Conservation (phyloP, 371 early-diverging fungal species). For the Coemansia sp. region DNA sequence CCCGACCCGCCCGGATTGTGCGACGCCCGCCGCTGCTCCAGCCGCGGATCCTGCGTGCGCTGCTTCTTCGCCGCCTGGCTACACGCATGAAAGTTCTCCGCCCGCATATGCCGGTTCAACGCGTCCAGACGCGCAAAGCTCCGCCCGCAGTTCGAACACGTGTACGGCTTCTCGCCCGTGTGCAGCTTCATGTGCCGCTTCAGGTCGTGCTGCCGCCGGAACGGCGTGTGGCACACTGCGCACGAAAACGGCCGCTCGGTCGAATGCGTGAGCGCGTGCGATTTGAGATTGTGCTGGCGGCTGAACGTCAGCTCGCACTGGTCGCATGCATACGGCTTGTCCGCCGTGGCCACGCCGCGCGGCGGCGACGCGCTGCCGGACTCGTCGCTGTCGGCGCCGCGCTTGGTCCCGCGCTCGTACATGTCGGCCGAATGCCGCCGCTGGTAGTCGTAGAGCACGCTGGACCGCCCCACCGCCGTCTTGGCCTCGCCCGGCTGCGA, state of each 20-base stretch:
- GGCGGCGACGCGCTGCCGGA: background rate
- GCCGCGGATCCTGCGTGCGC: slow-evolving; percentile 24
- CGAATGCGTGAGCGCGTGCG: slow-evolving; percentile 52
- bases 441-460: slow-evolving; percentile 35
- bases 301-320: slow-evolving; percentile 66
- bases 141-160: slow-evolving; percentile 59
- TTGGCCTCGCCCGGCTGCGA: slow-evolving; percentile 44
- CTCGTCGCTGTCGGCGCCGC: slow-evolving; percentile 11
- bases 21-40: slow-evolving; percentile 36
- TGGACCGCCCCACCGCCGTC: slow-evolving; percentile 39
- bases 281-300: slow-evolving; percentile 54
- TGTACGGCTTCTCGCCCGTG: slow-evolving; percentile 73
- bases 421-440: slow-evolving; percentile 47
- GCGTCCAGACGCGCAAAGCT: slow-evolving; percentile 77
- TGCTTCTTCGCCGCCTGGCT: slow-evolving; percentile 51
- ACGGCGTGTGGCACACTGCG: slow-evolving; percentile 65
- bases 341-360: slow-evolving; percentile 36
- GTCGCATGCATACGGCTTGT: slow-evolving; percentile 51
- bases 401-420: slow-evolving; percentile 26
- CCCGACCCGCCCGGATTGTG: slow-evolving; percentile 14
- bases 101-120: slow-evolving; percentile 67
- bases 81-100: slow-evolving; percentile 65
- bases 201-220: slow-evolving; percentile 74
- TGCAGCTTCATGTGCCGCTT: slow-evolving; percentile 76
- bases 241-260: slow-evolving; percentile 58